Evolutionary conservation across 805 yeast genomes (phyloP).

Genomic region (Lipomyces yamanashiensis): DNA sequence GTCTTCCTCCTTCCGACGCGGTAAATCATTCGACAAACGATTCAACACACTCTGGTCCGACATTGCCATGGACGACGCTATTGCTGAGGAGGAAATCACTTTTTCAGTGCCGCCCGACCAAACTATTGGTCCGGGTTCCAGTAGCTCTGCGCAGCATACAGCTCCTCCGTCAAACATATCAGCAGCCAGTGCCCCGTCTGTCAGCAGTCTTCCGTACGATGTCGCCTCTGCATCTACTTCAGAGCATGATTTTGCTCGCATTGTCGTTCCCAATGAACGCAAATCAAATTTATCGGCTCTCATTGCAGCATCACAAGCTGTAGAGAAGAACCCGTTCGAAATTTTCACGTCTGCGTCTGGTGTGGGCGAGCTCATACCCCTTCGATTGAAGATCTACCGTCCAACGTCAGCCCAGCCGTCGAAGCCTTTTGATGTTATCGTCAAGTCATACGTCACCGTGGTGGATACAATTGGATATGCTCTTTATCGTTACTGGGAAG

Average conservation of each 20-base stretch:
- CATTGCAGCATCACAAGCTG: conserved; percentile 42
- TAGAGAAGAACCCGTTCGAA: conserved; percentile 45
- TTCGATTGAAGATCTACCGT: conserved; percentile 45
- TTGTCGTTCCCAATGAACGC: conserved; percentile 2
- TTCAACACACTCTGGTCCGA: conserved; percentile 22
- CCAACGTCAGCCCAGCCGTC: conserved; percentile 43
- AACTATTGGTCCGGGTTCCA: neutral
- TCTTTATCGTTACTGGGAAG: conserved; percentile 46
- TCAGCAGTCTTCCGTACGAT: neutral
- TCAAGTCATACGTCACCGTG: conserved; percentile 51
- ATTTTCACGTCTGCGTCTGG: conserved; percentile 47
- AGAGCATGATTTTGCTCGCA: conserved; percentile 12
- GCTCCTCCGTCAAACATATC: neutral
- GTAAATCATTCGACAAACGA: conserved; percentile 22
- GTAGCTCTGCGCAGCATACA: neutral
- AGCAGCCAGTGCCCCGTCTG: neutral
- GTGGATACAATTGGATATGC: conserved; percentile 62
- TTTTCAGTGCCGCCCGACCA: neutral
- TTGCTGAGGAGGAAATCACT: neutral
- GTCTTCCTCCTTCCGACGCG: conserved; percentile 29
- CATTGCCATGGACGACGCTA: conserved; percentile 32
- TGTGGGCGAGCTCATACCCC: conserved; percentile 43
- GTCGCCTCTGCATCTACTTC: neutral
- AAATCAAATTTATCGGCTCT: conserved; percentile 39
- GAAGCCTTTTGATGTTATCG: conserved; percentile 44